Evolutionary conservation across 257 asterid genomes (phyloP), one percentile per base, ranked within the genome.

Genomic region (Ilex aquifolium): DNA sequence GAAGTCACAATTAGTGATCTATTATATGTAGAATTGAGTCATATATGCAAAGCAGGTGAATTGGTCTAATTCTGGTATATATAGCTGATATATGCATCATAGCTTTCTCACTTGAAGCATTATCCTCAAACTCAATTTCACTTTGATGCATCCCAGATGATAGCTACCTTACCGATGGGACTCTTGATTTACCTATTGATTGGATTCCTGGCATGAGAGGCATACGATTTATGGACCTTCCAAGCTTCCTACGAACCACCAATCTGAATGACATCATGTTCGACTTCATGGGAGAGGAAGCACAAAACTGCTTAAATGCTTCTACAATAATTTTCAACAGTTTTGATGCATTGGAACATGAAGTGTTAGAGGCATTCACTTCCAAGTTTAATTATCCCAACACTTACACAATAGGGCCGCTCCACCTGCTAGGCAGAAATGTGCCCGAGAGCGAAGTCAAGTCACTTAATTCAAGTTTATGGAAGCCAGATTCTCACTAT

Each of bases 251-350:
- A 4, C 6, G 54, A n/a, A 49, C 54, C 54, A 49, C 54, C 13
- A 2, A 49, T 12, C 54, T 2, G 13, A 49, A 49, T 12, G 54
- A 49, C 54, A 49, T 49, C 2, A 6, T 49, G 54, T 49, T 49
- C 54, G 54, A 49, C 17, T 49, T 49, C 54, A 12, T 12, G 54
- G 54, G 54, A 49, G 54, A 49, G 54, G 54, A 49, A 49, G 54
- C 54, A 12, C 54, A 49, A 12, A 49, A 49, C 17, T 49, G 54
- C 14, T 15, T 49, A 4, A 49, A 49, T 4, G 14, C 54, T 11
- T 49, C 54, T 15, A 12, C 54, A 0, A 49, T 49, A 49, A 49
- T 49, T 49, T 49, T 49, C 54, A 49, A 49, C 54, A 49, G 11
- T 11, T 49, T 49, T 15, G 54, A 49, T 49, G 54, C 14, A 49